Conservation (phyloP, 2,329 filamentous ascomycete genomes). For the Hymenoscyphus fraxineus region DNA sequence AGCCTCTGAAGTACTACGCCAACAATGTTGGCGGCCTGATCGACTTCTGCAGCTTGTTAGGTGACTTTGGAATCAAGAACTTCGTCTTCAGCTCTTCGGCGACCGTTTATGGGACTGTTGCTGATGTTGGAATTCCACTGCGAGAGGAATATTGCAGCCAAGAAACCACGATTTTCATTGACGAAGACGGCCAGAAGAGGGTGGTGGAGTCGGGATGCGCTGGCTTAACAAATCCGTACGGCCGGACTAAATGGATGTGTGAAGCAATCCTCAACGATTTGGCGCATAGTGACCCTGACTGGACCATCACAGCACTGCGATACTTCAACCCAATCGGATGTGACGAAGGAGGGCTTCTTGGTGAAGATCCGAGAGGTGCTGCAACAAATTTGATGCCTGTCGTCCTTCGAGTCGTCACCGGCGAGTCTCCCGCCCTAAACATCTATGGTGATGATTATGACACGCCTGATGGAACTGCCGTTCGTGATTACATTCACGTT, state of each 20-base stretch:
- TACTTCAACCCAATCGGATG: slow-evolving; percentile 69
- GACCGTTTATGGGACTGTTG: slow-evolving; percentile 59
- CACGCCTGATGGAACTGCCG: slow-evolving; percentile 60
- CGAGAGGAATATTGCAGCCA: slow-evolving; percentile 55
- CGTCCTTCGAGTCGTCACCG: slow-evolving; percentile 57
- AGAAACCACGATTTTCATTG: slow-evolving; percentile 42
- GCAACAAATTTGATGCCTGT: slow-evolving; percentile 64
- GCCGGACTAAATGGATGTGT: slow-evolving; percentile 64
- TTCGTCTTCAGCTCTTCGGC: slow-evolving; percentile 67
- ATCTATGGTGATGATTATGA: slow-evolving; percentile 64
- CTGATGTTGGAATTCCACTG: slow-evolving; percentile 47
- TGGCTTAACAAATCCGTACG: slow-evolving; percentile 62
- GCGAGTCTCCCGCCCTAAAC: slow-evolving; percentile 49
- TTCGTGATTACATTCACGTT: slow-evolving; percentile 67
- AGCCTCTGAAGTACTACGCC: slow-evolving; percentile 60
- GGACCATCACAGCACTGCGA: slow-evolving; percentile 59
- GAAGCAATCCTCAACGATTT: slow-evolving; percentile 63
- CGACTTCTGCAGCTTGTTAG: slow-evolving; percentile 53
- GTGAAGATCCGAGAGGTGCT: slow-evolving; percentile 58
- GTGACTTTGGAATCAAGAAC: slow-evolving; percentile 58
- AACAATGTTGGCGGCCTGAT: slow-evolving; percentile 65
- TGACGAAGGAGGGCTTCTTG: slow-evolving; percentile 59
- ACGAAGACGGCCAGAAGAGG: slow-evolving; percentile 42
- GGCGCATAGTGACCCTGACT: slow-evolving; percentile 55
- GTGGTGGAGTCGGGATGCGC: slow-evolving; percentile 46